A percentile compares a stretch with the other conserved stretches of the same genome.
Conservation (phyloP, 1,284 basidiomycete species). For the Veloboletus limbatus region DNA sequence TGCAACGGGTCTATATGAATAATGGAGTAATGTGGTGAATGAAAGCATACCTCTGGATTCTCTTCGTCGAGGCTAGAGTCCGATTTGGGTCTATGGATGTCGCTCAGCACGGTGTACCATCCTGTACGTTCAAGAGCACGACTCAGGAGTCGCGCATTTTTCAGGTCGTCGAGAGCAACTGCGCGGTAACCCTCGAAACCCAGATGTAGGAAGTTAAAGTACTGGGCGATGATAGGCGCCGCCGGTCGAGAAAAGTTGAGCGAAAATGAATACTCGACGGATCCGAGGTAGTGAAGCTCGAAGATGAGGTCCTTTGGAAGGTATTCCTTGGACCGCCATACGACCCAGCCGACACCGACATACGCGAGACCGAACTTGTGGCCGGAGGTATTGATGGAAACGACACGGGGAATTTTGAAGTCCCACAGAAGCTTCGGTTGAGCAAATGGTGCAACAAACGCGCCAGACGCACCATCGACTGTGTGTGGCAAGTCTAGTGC, state of each 20-base stretch:
- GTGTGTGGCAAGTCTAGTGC: conserved; percentile 6
- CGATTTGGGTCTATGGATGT: conserved; percentile 54
- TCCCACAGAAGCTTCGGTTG: conserved; percentile 82
- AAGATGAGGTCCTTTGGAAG: conserved; percentile 91
- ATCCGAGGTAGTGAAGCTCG: conserved; percentile 82
- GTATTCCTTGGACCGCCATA: conserved; percentile 76
- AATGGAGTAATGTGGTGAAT: conserved; percentile 3
- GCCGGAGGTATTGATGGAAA: conserved; percentile 85
- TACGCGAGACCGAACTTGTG: conserved; percentile 90
- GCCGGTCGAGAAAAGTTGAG: conserved; percentile 94
- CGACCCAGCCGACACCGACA: conserved; percentile 87
- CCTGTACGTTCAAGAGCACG: conserved; percentile 82
- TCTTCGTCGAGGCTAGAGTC: conserved; percentile 41
- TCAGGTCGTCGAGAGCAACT: conserved; percentile 73
- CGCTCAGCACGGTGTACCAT: conserved; percentile 73
- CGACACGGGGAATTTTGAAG: conserved; percentile 84
- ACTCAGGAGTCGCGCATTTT: conserved; percentile 83
- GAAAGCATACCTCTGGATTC: conserved; percentile 51
- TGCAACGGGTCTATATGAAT: conserved; percentile 27
- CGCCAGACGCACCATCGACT: conserved; percentile 82
- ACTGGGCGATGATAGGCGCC: conserved; percentile 87
- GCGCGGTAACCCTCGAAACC: conserved; percentile 81
- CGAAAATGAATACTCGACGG: conserved; percentile 74
- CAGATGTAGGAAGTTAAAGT: conserved; percentile 88
- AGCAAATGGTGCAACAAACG: conserved; percentile 83